Percentiles rank a stretch among this genome's conserved stretches.
phyloP scores from a whole-genome alignment of 2,329 filamentous ascomycete genomes.

The Alternaria burnsii region DNA sequence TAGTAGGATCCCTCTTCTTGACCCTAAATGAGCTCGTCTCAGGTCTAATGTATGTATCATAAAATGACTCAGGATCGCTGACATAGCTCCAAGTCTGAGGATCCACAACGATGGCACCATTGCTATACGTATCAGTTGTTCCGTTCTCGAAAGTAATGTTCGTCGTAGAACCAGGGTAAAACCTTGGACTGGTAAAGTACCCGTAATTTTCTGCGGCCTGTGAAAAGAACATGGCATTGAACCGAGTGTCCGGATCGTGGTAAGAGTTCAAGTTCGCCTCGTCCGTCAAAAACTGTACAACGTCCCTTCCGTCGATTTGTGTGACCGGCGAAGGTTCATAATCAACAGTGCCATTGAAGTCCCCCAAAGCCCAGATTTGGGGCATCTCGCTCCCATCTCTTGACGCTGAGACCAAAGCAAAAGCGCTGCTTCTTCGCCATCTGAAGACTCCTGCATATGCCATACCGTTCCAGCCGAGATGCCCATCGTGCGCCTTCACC shows the following conservation, averaged over 20 bases:
- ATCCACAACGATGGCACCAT: slow-evolving; percentile 40
- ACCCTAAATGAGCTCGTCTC: slow-evolving; percentile 21
- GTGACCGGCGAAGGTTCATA: slow-evolving; percentile 48
- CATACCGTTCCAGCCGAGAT: slow-evolving; percentile 49
- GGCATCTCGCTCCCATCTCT: slow-evolving; percentile 40
- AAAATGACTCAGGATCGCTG: slow-evolving; percentile 51
- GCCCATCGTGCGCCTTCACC: slow-evolving; percentile 47
- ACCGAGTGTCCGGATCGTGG: slow-evolving; percentile 54
- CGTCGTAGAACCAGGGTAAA: slow-evolving; percentile 42
- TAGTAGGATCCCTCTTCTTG: slow-evolving; percentile 37
- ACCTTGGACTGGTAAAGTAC: slow-evolving; percentile 42
- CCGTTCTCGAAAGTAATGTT: slow-evolving; percentile 50
- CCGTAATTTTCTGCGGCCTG: slow-evolving; percentile 42
- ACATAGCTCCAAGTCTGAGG: slow-evolving; percentile 41
- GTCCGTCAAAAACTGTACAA: slow-evolving; percentile 44
- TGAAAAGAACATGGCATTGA: slow-evolving; percentile 52
- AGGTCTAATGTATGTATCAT: slow-evolving; percentile 45
- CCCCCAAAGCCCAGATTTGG: slow-evolving; percentile 42
- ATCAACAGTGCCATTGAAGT: slow-evolving; percentile 40
- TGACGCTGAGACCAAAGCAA: slow-evolving; percentile 45
- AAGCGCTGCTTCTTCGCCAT: slow-evolving; percentile 41
- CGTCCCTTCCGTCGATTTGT: slow-evolving; percentile 50
- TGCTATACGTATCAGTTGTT: slow-evolving; percentile 40
- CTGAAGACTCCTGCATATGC: slow-evolving; percentile 48
- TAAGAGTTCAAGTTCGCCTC: slow-evolving; percentile 41